These are phyloP conservation scores for Cylindrodendrum hubeiense DNA, from an alignment of 2,329 filamentous ascomycete species.

Conservation along the genomic window DNA sequence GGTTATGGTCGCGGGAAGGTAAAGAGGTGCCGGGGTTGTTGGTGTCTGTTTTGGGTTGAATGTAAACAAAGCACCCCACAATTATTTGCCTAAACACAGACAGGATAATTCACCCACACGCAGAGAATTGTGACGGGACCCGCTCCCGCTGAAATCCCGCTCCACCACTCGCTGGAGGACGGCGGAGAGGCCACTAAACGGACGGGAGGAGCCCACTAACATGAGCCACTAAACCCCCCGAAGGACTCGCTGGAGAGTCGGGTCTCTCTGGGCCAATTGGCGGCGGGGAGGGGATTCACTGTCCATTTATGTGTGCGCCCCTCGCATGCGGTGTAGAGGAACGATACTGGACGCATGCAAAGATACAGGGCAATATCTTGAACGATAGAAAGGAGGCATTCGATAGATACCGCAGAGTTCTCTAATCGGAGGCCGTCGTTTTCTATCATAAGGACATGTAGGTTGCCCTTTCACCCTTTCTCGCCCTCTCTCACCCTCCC, in stretches of 20 bases:
- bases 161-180: constrained; percentile 11
- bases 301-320: constrained; percentile 9
- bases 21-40: constrained; percentile 30
- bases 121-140: no score
- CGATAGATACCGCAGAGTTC: background rate
- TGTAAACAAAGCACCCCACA: constrained; percentile 51
- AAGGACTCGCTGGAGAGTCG: background rate
- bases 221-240: constrained; percentile 15
- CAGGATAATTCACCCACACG: no score
- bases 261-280: constrained; percentile 2
- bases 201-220: constrained; percentile 7
- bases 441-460: no score
- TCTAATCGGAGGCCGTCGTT: no score
- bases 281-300: background rate
- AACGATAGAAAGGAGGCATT: background rate
- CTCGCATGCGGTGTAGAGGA: constrained; percentile 6
- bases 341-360: background rate
- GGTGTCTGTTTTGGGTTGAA: constrained; percentile 48
- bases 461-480: no score
- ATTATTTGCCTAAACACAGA: no score
- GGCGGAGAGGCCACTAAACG: constrained; percentile 2
- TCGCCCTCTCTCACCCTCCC: no score
- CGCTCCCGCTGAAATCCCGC: constrained; percentile 9
- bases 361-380: background rate
- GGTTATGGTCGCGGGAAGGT: constrained; percentile 38